phyloP scores from a whole-genome alignment of 2,329 filamentous ascomycete species.

The Mariannaea elegans region DNA sequence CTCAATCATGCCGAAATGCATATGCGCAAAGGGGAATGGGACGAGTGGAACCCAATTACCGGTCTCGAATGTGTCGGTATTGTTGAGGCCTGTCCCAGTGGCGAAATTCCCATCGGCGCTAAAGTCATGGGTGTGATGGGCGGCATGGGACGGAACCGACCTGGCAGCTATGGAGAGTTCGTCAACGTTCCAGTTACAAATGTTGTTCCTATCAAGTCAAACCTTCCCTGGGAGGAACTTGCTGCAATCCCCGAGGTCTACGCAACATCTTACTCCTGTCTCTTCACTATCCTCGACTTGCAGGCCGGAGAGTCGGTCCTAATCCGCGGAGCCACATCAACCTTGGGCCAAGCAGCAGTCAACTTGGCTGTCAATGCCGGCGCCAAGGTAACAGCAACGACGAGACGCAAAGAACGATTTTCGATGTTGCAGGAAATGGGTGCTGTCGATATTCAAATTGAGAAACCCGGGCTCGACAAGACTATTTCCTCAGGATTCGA shows the following conservation, averaged over 20 bases:
- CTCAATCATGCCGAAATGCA: slow-evolving; percentile 27
- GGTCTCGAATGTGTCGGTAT: slow-evolving; percentile 23
- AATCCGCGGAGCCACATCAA: slow-evolving; percentile 2
- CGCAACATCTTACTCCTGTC: slow-evolving; percentile 21
- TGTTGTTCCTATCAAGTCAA: slow-evolving; percentile 4
- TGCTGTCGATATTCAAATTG: not conserved
- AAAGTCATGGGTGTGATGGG: slow-evolving; percentile 20
- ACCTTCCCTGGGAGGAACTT: slow-evolving; percentile 16
- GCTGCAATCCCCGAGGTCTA: slow-evolving; percentile 21
- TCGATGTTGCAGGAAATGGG: not conserved
- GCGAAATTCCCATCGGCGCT: slow-evolving; percentile 6
- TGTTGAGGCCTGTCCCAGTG: slow-evolving; percentile 12
- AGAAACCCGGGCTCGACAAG: not conserved
- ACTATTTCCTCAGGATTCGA: not conserved
- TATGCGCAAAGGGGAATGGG: slow-evolving; percentile 26
- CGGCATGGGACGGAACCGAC: slow-evolving; percentile 20
- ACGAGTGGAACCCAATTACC: slow-evolving; percentile 21
- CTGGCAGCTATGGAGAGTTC: slow-evolving; percentile 18
- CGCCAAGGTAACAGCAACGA: slow-evolving; percentile 9
- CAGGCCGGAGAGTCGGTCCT: slow-evolving; percentile 1
- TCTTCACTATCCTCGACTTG: slow-evolving; percentile 17
- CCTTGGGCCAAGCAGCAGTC: slow-evolving; percentile 5
- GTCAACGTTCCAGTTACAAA: slow-evolving; percentile 9
- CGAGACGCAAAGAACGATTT: slow-evolving; percentile 3
- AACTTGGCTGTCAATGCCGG: slow-evolving; percentile 8